These are phyloP conservation scores for Lagenaria siceraria DNA, from an alignment of 306 rosid genomes.

Conservation along the genomic window DNA sequence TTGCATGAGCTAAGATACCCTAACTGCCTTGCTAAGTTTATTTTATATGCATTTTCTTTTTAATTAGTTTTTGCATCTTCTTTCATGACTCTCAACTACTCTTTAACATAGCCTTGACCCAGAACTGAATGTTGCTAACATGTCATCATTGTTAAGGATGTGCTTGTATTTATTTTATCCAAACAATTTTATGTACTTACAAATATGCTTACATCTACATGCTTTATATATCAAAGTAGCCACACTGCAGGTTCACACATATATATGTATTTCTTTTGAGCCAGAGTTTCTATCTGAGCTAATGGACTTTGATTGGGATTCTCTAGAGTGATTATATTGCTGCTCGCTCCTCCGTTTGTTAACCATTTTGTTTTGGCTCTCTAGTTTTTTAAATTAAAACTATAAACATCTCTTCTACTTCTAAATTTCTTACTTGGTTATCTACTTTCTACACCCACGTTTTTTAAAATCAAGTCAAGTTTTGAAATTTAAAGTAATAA, in stretches of 20 bases:
- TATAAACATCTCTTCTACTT: too few species aligned
- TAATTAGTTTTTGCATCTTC: constrained; percentile 17
- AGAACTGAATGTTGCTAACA: background rate
- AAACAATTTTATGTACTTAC: background rate
- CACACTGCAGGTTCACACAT: background rate
- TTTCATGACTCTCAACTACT: constrained; percentile 54
- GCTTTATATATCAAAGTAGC: background rate
- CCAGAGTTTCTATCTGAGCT: background rate
- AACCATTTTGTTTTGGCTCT: too few species aligned
- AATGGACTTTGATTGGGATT: background rate
- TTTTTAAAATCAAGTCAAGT: too few species aligned
- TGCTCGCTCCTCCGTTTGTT: too few species aligned
- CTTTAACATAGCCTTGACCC: constrained; percentile 1
- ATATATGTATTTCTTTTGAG: background rate
- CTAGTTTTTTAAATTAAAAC: too few species aligned
- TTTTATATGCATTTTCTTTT: constrained; percentile 25
- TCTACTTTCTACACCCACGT: too few species aligned
- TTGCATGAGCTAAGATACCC: constrained; percentile 70
- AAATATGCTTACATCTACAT: constrained; percentile 5
- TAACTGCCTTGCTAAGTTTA: constrained; percentile 46
- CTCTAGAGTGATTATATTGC: too few species aligned
- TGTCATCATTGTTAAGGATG: background rate
- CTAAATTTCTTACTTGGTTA: too few species aligned
- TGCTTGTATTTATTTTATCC: background rate
- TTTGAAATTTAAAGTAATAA: too few species aligned